phyloP scores from a whole-genome alignment of 2,329 filamentous ascomycete species.

The Xylariaceae sp. region DNA sequence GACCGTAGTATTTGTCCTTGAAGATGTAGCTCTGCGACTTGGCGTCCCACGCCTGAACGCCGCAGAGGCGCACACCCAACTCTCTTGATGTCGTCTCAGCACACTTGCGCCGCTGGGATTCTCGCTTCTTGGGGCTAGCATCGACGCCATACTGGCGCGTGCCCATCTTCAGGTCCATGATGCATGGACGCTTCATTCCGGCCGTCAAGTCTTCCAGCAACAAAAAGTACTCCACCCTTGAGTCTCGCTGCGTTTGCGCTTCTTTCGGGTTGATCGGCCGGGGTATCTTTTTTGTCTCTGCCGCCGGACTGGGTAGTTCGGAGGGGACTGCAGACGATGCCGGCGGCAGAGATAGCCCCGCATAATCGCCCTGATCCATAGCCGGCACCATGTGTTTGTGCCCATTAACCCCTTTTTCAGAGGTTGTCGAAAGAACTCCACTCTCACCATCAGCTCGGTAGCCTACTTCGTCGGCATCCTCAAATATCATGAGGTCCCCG shows the following conservation, averaged over 20 bases:
- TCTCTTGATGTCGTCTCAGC: conserved; percentile 84
- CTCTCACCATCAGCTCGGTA: conserved; percentile 67
- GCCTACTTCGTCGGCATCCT: conserved; percentile 78
- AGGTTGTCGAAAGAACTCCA: conserved; percentile 13
- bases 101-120: conserved; percentile 89
- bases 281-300: conserved; percentile 37
- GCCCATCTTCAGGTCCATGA: conserved; percentile 97
- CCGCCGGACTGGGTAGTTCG: conserved; percentile 29
- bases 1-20: conserved; percentile 95
- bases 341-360: conserved; percentile 25
- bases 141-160: conserved; percentile 95
- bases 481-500: conserved; percentile 82
- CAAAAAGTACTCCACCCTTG: conserved; percentile 83
- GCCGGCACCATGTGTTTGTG: conserved; percentile 6
- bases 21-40: conserved; percentile 82
- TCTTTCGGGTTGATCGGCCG: conserved; percentile 70
- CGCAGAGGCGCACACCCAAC: conserved; percentile 87
- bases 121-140: conserved; percentile 83
- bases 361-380: conserved; percentile 4
- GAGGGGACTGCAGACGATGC: conserved; percentile 25
- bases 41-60: conserved; percentile 92
- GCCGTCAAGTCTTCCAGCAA: conserved; percentile 91
- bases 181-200: conserved; percentile 93
- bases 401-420: conserved; percentile 6
- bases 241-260: conserved; percentile 55